Percentiles rank a stretch among this genome's conserved stretches.
phyloP scores from a whole-genome alignment of 371 early-diverging fungal genomes.

The Rhizopus delemar region DNA sequence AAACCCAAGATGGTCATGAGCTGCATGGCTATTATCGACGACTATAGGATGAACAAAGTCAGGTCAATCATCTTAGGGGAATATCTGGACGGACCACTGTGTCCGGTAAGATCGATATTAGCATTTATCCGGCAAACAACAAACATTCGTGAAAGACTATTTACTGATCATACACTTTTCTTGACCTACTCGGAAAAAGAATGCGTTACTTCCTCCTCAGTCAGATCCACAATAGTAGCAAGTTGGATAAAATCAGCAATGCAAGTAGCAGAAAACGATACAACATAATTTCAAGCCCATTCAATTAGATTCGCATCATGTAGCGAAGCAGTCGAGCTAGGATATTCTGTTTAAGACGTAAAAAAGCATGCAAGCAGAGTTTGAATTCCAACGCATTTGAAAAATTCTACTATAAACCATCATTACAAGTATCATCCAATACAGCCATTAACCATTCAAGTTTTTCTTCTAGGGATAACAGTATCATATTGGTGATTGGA shows the following conservation, averaged over 20 bases:
- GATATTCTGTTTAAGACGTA: background rate
- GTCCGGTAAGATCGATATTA: background rate
- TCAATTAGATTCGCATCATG: slow-evolving; percentile 7
- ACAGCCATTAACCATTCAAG: slow-evolving; percentile 4
- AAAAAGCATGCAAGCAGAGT: slow-evolving; percentile 13
- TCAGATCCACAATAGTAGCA: slow-evolving; percentile 8
- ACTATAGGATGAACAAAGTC: slow-evolving; percentile 6
- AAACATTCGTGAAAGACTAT: background rate
- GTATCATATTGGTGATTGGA: background rate
- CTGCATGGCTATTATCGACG: slow-evolving; percentile 20
- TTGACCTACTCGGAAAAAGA: background rate
- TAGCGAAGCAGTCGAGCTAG: slow-evolving; percentile 1
- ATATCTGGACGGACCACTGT: background rate
- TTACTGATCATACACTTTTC: slow-evolving; percentile 1
- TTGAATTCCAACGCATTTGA: slow-evolving; percentile 10
- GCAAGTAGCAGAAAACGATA: slow-evolving; percentile 8
- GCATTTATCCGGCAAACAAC: background rate
- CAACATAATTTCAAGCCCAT: background rate
- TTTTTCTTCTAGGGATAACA: slow-evolving; percentile 5
- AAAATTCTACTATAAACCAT: slow-evolving; percentile 12
- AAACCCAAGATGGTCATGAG: slow-evolving; percentile 9
- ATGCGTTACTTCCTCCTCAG: background rate
- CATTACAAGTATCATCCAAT: background rate
- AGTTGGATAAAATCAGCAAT: slow-evolving; percentile 2
- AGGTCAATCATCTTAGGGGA: slow-evolving; percentile 5